These are phyloP conservation scores for Tieghemostelium lacteum DNA, from an alignment of 78 protist genomes.

Conservation along the genomic window DNA sequence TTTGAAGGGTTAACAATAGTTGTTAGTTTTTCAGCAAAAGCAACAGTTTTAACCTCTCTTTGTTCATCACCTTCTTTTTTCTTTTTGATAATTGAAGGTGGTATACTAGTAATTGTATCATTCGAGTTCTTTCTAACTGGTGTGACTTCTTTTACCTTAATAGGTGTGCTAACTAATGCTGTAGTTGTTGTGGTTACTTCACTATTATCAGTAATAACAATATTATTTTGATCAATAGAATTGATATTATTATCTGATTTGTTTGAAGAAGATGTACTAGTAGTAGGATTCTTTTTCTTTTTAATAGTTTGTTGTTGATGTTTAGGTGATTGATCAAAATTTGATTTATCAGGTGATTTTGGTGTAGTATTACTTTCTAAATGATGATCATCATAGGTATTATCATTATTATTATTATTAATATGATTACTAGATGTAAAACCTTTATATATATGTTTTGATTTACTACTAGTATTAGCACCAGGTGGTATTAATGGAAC, in stretches of 20 bases:
- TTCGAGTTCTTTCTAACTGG: background rate
- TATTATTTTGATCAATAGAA: no score
- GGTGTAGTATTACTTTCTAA: background rate
- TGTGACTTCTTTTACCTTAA: background rate
- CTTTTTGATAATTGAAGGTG: no score
- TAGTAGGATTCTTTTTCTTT: conserved; percentile 8
- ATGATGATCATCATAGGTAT: background rate
- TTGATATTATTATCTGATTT: no score
- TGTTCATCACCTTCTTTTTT: no score
- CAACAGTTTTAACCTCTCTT: no score
- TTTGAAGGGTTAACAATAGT: no score
- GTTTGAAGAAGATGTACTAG: background rate
- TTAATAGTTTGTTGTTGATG: background rate
- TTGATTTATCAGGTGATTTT: conserved; percentile 51
- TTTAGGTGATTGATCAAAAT: background rate
- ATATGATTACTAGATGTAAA: background rate
- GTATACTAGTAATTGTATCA: background rate
- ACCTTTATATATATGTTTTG: background rate
- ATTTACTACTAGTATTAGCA: background rate
- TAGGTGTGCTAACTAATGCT: background rate
- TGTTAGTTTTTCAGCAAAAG: no score
- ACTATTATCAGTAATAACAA: background rate
- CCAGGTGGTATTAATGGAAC: background rate
- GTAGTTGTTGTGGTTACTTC: background rate
- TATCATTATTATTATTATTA: background rate